phyloP scores from a whole-genome alignment of 345 rosid genomes.

The Kernera saxatilis region DNA sequence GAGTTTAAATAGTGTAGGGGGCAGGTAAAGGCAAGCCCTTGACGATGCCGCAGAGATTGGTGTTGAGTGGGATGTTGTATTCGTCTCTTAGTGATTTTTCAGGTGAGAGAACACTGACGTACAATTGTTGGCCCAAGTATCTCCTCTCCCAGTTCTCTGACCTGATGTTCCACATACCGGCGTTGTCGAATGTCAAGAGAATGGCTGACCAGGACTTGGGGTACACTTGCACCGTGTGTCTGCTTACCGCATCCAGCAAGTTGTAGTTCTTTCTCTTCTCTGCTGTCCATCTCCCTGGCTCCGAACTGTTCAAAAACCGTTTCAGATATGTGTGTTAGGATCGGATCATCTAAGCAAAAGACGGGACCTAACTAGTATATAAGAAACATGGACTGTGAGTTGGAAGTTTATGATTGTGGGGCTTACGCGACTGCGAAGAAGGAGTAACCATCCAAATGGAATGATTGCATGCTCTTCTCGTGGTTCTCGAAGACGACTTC shows the following conservation, averaged over 20 bases:
- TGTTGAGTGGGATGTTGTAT: slow-evolving; percentile 64
- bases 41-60: slow-evolving; percentile 55
- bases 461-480: slow-evolving; percentile 63
- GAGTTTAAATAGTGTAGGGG: slow-evolving; percentile 47
- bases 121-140: slow-evolving; percentile 74
- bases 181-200: slow-evolving; percentile 74
- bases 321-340: neutral
- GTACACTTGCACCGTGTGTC: slow-evolving; percentile 79
- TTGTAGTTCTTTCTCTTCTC: slow-evolving; percentile 78
- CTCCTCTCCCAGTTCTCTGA: slow-evolving; percentile 61
- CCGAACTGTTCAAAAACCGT: slow-evolving; percentile 34
- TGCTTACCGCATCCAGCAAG: slow-evolving; percentile 75
- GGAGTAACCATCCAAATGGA: slow-evolving; percentile 61
- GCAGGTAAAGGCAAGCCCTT: slow-evolving; percentile 53
- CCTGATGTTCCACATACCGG: slow-evolving; percentile 94
- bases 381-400: too few species aligned
- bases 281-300: slow-evolving; percentile 72
- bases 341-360: neutral
- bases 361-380: too few species aligned
- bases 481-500: slow-evolving; percentile 78
- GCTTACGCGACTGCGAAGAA: slow-evolving; percentile 82
- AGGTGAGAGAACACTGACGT: slow-evolving; percentile 61
- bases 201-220: slow-evolving; percentile 90
- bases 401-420: too few species aligned
- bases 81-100: slow-evolving; percentile 73